A percentile compares a stretch with the other conserved stretches of the same genome.
phyloP scores from a whole-genome alignment of 2,329 filamentous ascomycete genomes.

The Atkinsonella texensis region DNA sequence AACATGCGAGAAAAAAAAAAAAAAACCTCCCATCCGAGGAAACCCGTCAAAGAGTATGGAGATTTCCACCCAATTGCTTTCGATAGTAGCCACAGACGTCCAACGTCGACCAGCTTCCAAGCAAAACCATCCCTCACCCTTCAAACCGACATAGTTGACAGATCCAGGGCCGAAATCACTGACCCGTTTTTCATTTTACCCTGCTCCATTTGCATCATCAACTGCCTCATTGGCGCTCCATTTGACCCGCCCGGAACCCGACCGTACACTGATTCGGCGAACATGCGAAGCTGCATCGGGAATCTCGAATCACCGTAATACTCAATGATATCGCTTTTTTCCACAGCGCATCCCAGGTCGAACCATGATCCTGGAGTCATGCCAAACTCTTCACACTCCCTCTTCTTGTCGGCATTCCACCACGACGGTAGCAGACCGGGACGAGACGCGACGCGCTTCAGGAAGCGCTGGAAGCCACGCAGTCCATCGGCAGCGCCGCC shows the following conservation, averaged over 20 bases:
- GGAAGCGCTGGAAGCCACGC: conserved; percentile 25
- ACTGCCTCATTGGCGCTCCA: conserved; percentile 13
- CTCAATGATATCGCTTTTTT: conserved; percentile 25
- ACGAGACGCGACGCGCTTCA: conserved; percentile 16
- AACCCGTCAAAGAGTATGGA: too few relatives aligned
- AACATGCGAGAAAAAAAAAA: too few relatives aligned
- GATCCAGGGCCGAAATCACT: too few relatives aligned
- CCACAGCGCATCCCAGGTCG: conserved; percentile 8
- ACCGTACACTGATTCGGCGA: conserved; percentile 29
- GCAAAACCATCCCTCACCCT: too few relatives aligned
- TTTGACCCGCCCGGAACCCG: conserved; percentile 16
- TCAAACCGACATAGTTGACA: too few relatives aligned
- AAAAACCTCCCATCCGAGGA: too few relatives aligned
- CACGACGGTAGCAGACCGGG: conserved; percentile 28
- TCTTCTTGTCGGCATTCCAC: conserved; percentile 29
- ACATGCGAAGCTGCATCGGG: conserved; percentile 38
- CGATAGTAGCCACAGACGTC: too few relatives aligned
- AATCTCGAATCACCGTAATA: conserved; percentile 31
- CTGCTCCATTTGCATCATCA: conserved; percentile 15
- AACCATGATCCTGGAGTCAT: conserved; percentile 17
- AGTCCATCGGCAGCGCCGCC: conserved; percentile 12
- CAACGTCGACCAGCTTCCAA: too few relatives aligned
- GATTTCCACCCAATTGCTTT: too few relatives aligned
- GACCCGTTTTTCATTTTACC: not conserved
- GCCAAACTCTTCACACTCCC: conserved; percentile 25